Percentiles rank a stretch among this genome's conserved stretches.
These are phyloP conservation scores for Poterioochromonas sp. DNA, from an alignment of 352 stramenopile genomes.

Conservation along the genomic window DNA sequence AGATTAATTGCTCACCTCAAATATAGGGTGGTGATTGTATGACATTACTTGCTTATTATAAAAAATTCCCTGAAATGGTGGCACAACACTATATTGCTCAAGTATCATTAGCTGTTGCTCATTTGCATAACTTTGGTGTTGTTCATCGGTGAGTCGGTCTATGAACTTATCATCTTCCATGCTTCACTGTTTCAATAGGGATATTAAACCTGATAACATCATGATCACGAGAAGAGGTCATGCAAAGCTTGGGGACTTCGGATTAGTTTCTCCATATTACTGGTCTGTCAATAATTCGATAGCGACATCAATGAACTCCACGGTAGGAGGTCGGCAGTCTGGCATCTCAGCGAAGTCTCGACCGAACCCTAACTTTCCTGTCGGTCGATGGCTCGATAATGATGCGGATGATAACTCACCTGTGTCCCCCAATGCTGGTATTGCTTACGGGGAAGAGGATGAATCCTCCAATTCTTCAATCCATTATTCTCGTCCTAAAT, in stretches of 20 bases:
- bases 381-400: too few species aligned
- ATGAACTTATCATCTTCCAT: not conserved
- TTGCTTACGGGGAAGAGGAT: too few species aligned
- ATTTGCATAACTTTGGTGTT: not conserved
- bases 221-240: slow-evolving; percentile 14
- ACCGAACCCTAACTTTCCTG: too few species aligned
- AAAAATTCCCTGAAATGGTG: not conserved
- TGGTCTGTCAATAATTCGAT: not conserved
- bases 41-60: not conserved
- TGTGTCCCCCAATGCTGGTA: too few species aligned
- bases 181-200: too few species aligned
- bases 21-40: slow-evolving; percentile 28
- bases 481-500: not conserved
- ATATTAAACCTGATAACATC: slow-evolving; percentile 27
- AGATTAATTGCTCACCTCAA: not conserved
- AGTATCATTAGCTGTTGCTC: not conserved
- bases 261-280: not conserved
- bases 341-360: too few species aligned
- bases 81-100: slow-evolving; percentile 21
- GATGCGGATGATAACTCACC: too few species aligned
- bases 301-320: too few species aligned
- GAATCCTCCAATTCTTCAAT: not conserved
- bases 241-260: slow-evolving; percentile 24
- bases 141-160: not conserved
- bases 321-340: too few species aligned